Base-by-base conservation (phyloP, 495 filamentous ascomycete species). In the Acidomyces sp. region DNA sequence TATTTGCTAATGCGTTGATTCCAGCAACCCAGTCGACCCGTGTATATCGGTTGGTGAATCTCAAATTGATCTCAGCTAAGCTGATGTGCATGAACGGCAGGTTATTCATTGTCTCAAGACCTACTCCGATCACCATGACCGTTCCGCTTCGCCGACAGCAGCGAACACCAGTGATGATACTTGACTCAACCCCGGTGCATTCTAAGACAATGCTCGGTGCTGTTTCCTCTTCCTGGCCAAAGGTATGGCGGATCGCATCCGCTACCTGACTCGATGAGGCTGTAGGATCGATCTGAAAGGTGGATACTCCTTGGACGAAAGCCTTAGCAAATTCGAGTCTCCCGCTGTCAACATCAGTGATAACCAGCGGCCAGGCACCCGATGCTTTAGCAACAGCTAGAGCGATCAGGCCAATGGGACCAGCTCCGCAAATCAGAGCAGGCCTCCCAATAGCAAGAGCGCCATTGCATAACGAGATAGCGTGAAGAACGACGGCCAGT, bases 71-170 rank as follows among this genome's bases (percentile, higher is more conserved):
- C 73, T 77, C 74, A 5, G 71, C 66, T 21, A 77, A 46, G 10
- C 69, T 73, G 36, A 78, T 47, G 47, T 77, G 73, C 76, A 79
- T 79, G 48, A 79, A 80, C 0, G 74, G 76, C 12, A 79, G 45
- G 29, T 75, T 74, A 48, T 77, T 71, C 66, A 78, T 71, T n/a
- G 70, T 62, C n/a, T 63, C 53, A 37, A 65, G 71, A 4, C 75
- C 74, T 1, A 79, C 74, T 0, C 76, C 76, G 46, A 79, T 72
- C 1, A 77, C 73, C 60, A 77, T 71, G 18, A 79, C 61, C 0
- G 63, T 65, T 2, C 76, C 75, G 15, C 72, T 74, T 39, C 70
- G 58, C 21, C 71, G 62, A n/a, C 61, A 69, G n/a, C 64, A 61
- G 51, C 65, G 74, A 4, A 62, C 63, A 2, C 72, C 74, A 1